These are phyloP conservation scores for Scedosporium minutisporum DNA, from an alignment of 2,329 filamentous ascomycete genomes.

Conservation along the genomic window DNA sequence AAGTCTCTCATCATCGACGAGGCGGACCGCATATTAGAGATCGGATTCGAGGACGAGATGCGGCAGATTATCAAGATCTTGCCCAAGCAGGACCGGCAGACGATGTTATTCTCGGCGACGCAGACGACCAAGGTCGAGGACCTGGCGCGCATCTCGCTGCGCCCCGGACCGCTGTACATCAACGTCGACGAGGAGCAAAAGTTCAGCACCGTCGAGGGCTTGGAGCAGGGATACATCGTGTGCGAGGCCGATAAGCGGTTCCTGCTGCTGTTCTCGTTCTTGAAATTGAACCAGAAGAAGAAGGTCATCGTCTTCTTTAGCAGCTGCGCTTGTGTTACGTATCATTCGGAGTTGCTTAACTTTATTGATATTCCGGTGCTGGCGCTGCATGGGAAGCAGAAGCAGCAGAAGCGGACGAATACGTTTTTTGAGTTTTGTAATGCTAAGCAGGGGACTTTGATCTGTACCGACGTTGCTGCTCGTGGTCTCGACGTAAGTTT, in stretches of 20 bases:
- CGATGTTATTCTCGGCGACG: slow-evolving; percentile 97
- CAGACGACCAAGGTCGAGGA: slow-evolving; percentile 99
- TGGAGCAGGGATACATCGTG: slow-evolving; percentile 93
- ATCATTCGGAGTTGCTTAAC: slow-evolving; percentile 90
- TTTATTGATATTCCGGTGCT: slow-evolving; percentile 91
- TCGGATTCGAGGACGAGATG: slow-evolving; percentile 99
- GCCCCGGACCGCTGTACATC: slow-evolving; percentile 87
- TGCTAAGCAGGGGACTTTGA: slow-evolving; percentile 71
- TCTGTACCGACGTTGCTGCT: slow-evolving; percentile 94
- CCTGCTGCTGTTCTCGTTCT: slow-evolving; percentile 84
- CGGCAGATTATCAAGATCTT: slow-evolving; percentile 91
- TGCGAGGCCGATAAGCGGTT: slow-evolving; percentile 93
- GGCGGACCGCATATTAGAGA: slow-evolving; percentile 90
- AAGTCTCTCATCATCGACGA: slow-evolving; percentile 92
- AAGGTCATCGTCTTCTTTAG: slow-evolving; percentile 98
- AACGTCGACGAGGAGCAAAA: slow-evolving; percentile 89
- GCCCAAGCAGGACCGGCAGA: slow-evolving; percentile 78
- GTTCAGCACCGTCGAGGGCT: slow-evolving; percentile 81
- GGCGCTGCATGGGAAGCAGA: slow-evolving; percentile 87
- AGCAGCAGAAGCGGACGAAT: slow-evolving; percentile 97
- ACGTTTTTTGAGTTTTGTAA: slow-evolving; percentile 92
- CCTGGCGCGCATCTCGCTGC: slow-evolving; percentile 83
- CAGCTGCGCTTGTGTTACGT: slow-evolving; percentile 88
- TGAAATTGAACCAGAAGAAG: slow-evolving; percentile 80
- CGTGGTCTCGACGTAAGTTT: slow-evolving; percentile 71